Evolutionary conservation across 805 yeast species (phyloP).

Genomic region (Lipomyces lipofer): DNA sequence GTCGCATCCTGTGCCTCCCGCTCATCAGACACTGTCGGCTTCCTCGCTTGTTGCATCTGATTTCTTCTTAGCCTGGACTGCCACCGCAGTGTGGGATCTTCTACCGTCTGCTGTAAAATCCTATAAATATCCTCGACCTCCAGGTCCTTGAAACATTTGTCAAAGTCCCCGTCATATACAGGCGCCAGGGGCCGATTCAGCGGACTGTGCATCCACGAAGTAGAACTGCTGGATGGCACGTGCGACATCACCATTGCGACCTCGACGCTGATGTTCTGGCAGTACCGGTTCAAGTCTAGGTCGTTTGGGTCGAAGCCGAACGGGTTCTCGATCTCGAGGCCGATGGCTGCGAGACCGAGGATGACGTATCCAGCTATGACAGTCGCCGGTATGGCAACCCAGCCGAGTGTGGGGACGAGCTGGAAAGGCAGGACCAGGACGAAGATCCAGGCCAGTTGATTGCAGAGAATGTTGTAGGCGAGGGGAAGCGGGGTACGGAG

Average conservation of each 20-base stretch:
- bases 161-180: constrained; percentile 21
- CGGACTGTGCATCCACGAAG: constrained; percentile 22
- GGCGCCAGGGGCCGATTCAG: constrained; percentile 27
- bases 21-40: too few relatives aligned
- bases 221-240: constrained; percentile 20
- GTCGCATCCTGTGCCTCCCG: background rate
- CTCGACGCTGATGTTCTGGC: constrained; percentile 28
- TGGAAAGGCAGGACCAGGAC: constrained; percentile 30
- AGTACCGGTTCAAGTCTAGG: constrained; percentile 29
- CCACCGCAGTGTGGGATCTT: constrained; percentile 26
- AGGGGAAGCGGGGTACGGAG: constrained; percentile 30
- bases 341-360: constrained; percentile 31
- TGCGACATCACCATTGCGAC: constrained; percentile 27
- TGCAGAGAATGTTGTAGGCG: constrained; percentile 29
- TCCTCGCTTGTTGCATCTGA: too few relatives aligned
- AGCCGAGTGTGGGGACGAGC: constrained; percentile 20
- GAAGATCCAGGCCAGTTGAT: constrained; percentile 31
- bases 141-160: constrained; percentile 8
- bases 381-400: constrained; percentile 32
- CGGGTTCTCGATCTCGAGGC: constrained; percentile 31
- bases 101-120: constrained; percentile 25
- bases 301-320: constrained; percentile 32
- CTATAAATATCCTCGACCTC: constrained; percentile 17
- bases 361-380: constrained; percentile 29
- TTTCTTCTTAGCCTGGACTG: too few relatives aligned